A percentile compares a stretch with the other conserved stretches of the same genome.
Evolutionary conservation across 345 rosid genomes (phyloP).

Genomic region (Sapria himalayana): DNA sequence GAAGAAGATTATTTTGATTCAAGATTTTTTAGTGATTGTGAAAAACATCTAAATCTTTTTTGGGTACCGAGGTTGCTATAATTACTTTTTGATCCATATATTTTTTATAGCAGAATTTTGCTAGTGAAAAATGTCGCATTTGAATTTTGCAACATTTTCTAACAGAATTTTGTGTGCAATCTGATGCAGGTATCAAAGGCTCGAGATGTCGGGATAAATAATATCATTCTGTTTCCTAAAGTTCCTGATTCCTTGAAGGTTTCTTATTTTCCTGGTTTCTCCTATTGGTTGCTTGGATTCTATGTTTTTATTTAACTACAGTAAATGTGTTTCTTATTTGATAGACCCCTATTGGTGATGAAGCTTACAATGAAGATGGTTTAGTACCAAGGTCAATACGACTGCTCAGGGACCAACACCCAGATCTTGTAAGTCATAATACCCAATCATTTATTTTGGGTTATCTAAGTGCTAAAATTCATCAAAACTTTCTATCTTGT

Average conservation of each 20-base stretch:
- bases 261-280: constrained; percentile 8
- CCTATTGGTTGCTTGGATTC: background rate
- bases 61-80: too few relatives aligned
- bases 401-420: constrained; percentile 55
- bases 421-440: constrained; percentile 55
- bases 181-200: constrained; percentile 65
- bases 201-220: constrained; percentile 81
- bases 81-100: too few relatives aligned
- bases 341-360: constrained; percentile 74
- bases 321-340: constrained; percentile 6
- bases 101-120: too few relatives aligned
- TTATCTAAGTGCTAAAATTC: constrained; percentile 1
- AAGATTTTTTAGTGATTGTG: too few relatives aligned
- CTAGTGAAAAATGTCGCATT: too few relatives aligned
- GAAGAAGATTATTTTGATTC: too few relatives aligned
- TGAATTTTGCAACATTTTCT: too few relatives aligned
- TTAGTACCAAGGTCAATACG: constrained; percentile 64
- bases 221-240: constrained; percentile 77
- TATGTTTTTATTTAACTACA: too few relatives aligned
- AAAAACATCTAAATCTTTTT: too few relatives aligned
- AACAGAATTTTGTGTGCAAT: too few relatives aligned
- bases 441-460: background rate
- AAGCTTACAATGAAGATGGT: constrained; percentile 79
- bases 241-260: constrained; percentile 93
- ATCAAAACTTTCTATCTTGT: background rate